phyloP scores from a whole-genome alignment of 139 green algal species.

The Gonium pectorale region DNA sequence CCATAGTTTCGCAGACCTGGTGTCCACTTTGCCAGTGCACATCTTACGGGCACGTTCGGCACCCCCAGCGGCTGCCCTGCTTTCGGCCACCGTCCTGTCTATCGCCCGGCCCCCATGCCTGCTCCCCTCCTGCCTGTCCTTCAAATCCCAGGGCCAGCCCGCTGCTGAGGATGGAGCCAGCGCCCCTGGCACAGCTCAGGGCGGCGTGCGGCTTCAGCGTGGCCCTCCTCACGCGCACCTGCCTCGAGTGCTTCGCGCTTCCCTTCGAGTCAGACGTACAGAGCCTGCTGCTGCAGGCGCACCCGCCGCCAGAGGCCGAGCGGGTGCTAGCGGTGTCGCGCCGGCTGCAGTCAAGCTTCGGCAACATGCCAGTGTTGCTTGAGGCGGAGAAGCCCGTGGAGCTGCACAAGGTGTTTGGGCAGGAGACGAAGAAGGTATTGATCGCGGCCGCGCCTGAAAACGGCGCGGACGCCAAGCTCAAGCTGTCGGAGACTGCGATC shows the following conservation, averaged over 20 bases:
- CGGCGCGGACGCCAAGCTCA: background rate
- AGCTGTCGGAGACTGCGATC: background rate
- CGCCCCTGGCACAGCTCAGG: background rate
- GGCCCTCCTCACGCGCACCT: slow-evolving; percentile 19
- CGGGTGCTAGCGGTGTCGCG: background rate
- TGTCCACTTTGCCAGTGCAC: too few relatives aligned
- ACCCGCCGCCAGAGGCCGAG: background rate
- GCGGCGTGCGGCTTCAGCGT: background rate
- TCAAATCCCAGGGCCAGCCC: slow-evolving; percentile 4
- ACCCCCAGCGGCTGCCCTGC: too few relatives aligned
- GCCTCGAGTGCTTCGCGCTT: slow-evolving; percentile 1
- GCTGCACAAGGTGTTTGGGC: background rate
- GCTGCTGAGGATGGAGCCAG: slow-evolving; percentile 24
- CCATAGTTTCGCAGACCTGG: too few relatives aligned
- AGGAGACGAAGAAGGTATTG: background rate
- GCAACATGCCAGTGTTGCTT: background rate
- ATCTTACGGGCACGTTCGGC: too few relatives aligned
- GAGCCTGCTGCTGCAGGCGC: background rate
- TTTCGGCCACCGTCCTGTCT: too few relatives aligned
- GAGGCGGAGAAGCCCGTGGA: background rate
- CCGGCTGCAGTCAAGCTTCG: background rate
- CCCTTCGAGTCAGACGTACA: background rate
- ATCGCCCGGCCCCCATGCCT: too few relatives aligned
- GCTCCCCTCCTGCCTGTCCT: too few relatives aligned
- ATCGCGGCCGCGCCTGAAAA: background rate